These are phyloP conservation scores for Macrocystidia cucumis DNA, from an alignment of 1,284 basidiomycete species.

Conservation along the genomic window DNA sequence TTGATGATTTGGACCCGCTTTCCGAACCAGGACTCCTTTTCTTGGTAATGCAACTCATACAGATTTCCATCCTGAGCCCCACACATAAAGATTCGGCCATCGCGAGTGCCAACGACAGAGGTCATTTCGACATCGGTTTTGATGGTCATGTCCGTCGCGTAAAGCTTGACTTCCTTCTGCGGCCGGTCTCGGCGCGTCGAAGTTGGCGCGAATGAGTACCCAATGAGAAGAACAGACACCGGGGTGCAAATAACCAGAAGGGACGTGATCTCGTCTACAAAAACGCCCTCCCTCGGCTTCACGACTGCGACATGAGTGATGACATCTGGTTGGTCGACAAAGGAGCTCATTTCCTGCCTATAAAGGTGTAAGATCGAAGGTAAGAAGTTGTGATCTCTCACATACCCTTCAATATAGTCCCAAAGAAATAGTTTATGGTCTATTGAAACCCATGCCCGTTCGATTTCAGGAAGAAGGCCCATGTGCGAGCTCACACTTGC, in stretches of 20 bases:
- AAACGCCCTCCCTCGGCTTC: slow-evolving; percentile 74
- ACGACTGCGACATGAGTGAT: slow-evolving; percentile 86
- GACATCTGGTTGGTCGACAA: slow-evolving; percentile 86
- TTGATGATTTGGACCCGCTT: slow-evolving; percentile 80
- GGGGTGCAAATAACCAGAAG: slow-evolving; percentile 90
- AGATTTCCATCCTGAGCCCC: slow-evolving; percentile 84
- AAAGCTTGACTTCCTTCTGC: slow-evolving; percentile 77
- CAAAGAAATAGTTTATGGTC: slow-evolving; percentile 94
- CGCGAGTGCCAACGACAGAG: slow-evolving; percentile 70
- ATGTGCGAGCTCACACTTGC: slow-evolving; percentile 63
- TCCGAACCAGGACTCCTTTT: slow-evolving; percentile 90
- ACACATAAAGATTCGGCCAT: slow-evolving; percentile 89
- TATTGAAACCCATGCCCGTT: slow-evolving; percentile 93
- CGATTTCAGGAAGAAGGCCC: slow-evolving; percentile 92
- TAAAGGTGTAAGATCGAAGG: slow-evolving; percentile 9
- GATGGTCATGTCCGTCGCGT: slow-evolving; percentile 83
- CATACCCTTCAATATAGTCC: slow-evolving; percentile 92
- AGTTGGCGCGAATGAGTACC: slow-evolving; percentile 57
- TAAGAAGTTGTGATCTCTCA: slow-evolving; percentile 11
- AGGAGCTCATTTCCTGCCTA: slow-evolving; percentile 82
- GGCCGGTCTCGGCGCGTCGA: slow-evolving; percentile 36
- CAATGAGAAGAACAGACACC: slow-evolving; percentile 78
- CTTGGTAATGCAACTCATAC: slow-evolving; percentile 92
- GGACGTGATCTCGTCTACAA: slow-evolving; percentile 89
- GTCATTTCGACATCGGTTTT: slow-evolving; percentile 80